phyloP scores from a whole-genome alignment of 208 protist species.

The Trypanosoma cruzi region DNA sequence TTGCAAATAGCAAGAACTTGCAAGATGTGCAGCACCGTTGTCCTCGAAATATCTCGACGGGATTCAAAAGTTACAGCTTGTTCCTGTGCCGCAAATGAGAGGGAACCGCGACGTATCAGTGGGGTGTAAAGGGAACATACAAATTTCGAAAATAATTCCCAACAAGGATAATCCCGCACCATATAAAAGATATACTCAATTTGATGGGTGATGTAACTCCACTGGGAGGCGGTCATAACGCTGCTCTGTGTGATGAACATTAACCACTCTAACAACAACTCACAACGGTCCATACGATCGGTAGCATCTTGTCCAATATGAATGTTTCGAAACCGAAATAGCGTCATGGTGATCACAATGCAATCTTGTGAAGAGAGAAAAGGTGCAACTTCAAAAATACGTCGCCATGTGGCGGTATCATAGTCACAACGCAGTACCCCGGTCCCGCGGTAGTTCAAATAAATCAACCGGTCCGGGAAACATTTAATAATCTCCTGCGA shows the following conservation, averaged over 20 bases:
- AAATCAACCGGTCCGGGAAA: conserved; percentile 22
- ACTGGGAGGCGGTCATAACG: conserved; percentile 56
- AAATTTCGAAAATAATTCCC: conserved; percentile 44
- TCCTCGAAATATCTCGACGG: conserved; percentile 40
- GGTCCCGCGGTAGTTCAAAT: conserved; percentile 59
- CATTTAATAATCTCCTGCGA: not conserved
- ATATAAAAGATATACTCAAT: conserved; percentile 49
- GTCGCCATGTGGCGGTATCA: conserved; percentile 57
- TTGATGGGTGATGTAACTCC: conserved; percentile 49
- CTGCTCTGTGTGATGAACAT: conserved; percentile 39
- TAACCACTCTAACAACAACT: conserved; percentile 66
- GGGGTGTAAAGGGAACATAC: conserved; percentile 46
- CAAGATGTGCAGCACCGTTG: conserved; percentile 52
- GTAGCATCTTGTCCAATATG: conserved; percentile 51
- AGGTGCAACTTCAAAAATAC: conserved; percentile 52
- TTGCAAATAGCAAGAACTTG: conserved; percentile 58
- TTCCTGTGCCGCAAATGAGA: conserved; percentile 61
- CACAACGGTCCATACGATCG: conserved; percentile 49
- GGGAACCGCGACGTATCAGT: conserved; percentile 36
- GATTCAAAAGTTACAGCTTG: conserved; percentile 51
- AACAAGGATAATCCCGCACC: conserved; percentile 53
- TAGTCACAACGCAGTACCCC: conserved; percentile 66
- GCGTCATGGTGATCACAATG: conserved; percentile 58
- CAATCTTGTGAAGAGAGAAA: conserved; percentile 59
- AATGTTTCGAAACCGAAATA: conserved; percentile 41